These are phyloP conservation scores for Neurospora africana DNA, from an alignment of 495 filamentous ascomycete species.

Conservation along the genomic window DNA sequence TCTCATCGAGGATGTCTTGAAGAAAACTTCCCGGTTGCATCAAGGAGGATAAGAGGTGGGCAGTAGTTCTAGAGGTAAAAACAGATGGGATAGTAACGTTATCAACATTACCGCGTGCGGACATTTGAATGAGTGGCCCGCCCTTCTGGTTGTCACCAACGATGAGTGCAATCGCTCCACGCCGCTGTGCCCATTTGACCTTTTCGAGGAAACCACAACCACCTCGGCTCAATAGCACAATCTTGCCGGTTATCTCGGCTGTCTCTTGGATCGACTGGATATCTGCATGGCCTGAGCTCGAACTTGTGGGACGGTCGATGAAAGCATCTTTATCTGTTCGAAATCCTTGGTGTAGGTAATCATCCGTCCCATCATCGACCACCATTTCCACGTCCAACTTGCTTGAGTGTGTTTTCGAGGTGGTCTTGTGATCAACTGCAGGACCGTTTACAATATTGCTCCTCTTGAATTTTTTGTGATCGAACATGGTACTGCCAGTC, in stretches of 20 bases:
- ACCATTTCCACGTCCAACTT: constrained; percentile 6
- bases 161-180: constrained; percentile 80
- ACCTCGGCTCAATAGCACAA: constrained; percentile 80
- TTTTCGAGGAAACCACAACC: constrained; percentile 97
- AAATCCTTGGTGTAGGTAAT: constrained; percentile 70
- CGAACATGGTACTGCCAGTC: neutral
- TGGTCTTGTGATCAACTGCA: constrained; percentile 13
- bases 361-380: constrained; percentile 77
- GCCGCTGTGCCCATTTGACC: constrained; percentile 87
- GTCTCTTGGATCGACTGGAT: constrained; percentile 91
- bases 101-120: constrained; percentile 85
- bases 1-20: constrained; percentile 45
- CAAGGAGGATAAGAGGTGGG: constrained; percentile 83
- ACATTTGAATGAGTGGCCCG: constrained; percentile 90
- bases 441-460: constrained; percentile 13
- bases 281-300: constrained; percentile 61
- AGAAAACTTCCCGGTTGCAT: constrained; percentile 58
- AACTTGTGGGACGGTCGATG: constrained; percentile 21
- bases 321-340: constrained; percentile 22
- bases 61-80: constrained; percentile 91
- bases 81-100: constrained; percentile 89
- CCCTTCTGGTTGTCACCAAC: constrained; percentile 88
- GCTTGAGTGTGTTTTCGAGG: constrained; percentile 14
- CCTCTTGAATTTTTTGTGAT: constrained; percentile 8
- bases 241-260: constrained; percentile 87